Conservation (phyloP, 2,329 filamentous ascomycete genomes). For the Cyclaneusma minus region DNA sequence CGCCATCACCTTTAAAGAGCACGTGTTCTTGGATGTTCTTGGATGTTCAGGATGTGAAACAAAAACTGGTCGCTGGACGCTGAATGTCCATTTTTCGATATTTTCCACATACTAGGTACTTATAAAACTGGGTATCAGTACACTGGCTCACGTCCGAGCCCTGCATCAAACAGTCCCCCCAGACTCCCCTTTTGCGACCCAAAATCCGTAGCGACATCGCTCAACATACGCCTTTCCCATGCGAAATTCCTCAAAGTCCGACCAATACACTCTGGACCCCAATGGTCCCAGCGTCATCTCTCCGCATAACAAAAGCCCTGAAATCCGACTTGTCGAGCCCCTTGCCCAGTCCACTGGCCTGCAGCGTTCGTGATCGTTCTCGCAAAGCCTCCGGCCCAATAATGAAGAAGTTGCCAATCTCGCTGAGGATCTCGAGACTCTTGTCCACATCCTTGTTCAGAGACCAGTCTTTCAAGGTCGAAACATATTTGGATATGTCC, state of each 20-base stretch:
- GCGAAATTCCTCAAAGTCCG: slow-evolving; percentile 13
- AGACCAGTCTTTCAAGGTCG: slow-evolving; percentile 71
- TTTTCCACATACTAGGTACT: too few species aligned
- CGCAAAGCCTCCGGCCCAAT: slow-evolving; percentile 67
- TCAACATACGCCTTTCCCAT: too few species aligned
- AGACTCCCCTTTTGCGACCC: too few species aligned
- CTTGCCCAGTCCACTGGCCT: slow-evolving; percentile 27
- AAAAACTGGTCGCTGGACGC: too few species aligned
- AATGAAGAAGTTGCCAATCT: slow-evolving; percentile 92
- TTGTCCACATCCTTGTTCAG: slow-evolving; percentile 51
- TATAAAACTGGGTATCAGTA: too few species aligned
- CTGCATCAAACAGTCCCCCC: too few species aligned
- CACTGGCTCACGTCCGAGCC: too few species aligned
- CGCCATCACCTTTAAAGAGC: too few species aligned
- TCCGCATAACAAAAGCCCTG: slow-evolving; percentile 67
- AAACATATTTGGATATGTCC: slow-evolving; percentile 86
- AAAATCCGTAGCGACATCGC: too few species aligned
- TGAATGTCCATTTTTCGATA: slow-evolving; percentile 3
- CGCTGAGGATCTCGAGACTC: slow-evolving; percentile 71
- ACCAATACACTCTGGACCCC: slow-evolving; percentile 75
- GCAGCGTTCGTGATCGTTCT: slow-evolving; percentile 50
- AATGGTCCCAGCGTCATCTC: slow-evolving; percentile 68
- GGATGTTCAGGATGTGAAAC: too few species aligned
- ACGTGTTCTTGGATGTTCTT: too few species aligned
- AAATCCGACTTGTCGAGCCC: slow-evolving; percentile 54